These are phyloP conservation scores for Pseudocercospora eumusae DNA, from an alignment of 2,329 filamentous ascomycete species.

Conservation along the genomic window DNA sequence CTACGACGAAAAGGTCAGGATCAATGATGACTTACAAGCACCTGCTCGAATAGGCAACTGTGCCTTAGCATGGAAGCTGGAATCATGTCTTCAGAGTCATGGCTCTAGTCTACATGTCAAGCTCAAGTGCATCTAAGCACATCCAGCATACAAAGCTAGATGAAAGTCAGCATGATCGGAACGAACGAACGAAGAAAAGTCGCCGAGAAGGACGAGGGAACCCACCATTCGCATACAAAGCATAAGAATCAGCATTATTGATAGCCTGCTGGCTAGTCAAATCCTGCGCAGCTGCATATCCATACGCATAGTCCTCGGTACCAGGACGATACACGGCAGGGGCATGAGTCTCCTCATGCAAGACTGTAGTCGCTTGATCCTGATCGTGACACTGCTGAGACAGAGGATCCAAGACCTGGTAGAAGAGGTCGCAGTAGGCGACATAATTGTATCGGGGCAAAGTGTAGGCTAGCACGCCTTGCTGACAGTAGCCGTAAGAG, in stretches of 20 bases:
- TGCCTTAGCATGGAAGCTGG: no score
- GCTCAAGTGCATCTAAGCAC: not conserved
- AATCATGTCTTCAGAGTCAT: no score
- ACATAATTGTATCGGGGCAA: conserved; percentile 53
- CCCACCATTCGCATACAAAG: conserved; percentile 48
- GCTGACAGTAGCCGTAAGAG: conserved; percentile 54
- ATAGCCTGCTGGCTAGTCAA: conserved; percentile 56
- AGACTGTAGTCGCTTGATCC: conserved; percentile 64
- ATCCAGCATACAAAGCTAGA: conserved; percentile 3
- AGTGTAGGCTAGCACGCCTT: conserved; percentile 63
- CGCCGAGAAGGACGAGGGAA: not conserved
- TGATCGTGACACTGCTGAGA: conserved; percentile 60
- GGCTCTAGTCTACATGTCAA: no score
- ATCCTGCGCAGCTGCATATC: conserved; percentile 53
- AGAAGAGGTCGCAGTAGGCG: conserved; percentile 64
- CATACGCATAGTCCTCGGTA: conserved; percentile 61
- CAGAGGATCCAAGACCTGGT: conserved; percentile 55
- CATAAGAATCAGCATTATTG: conserved; percentile 65
- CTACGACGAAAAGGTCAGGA: not conserved
- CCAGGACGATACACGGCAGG: conserved; percentile 56
- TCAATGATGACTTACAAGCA: not conserved
- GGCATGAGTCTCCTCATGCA: conserved; percentile 69
- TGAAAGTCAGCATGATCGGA: not conserved
- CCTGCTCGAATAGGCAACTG: not conserved
- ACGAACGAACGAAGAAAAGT: no score